phyloP scores from a whole-genome alignment of 768 basidiomycete species.

The Tephrocybe sp. region DNA sequence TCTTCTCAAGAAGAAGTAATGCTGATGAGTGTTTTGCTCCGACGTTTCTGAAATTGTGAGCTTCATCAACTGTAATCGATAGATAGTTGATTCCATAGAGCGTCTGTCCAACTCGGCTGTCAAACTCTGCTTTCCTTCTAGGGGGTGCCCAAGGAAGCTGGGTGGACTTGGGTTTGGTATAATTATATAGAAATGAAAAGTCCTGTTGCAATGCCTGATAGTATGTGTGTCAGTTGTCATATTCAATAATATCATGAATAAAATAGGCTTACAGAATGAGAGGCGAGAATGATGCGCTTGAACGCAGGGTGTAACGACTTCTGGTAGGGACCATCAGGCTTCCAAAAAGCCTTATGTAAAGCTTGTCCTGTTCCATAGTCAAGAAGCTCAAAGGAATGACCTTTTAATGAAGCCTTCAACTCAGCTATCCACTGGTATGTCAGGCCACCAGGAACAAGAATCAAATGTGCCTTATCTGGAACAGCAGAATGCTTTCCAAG shows the following conservation, averaged over 20 bases:
- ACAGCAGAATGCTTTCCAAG: background rate
- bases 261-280: constrained; percentile 14
- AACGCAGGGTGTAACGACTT: constrained; percentile 3
- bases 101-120: constrained; percentile 1
- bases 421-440: constrained; percentile 8
- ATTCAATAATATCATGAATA: background rate
- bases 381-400: constrained; percentile 9
- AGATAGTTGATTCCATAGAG: constrained; percentile 19
- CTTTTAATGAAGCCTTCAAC: constrained; percentile 8
- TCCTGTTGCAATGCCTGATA: background rate
- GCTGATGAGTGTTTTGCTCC: constrained; percentile 17
- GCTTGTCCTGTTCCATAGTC: background rate
- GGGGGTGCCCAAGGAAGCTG: background rate
- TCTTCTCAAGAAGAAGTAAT: constrained; percentile 11
- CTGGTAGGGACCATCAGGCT: background rate
- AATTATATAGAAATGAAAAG: background rate
- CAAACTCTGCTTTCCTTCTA: background rate
- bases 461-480: constrained; percentile 1
- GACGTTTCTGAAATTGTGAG: constrained; percentile 21
- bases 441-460: constrained; percentile 9
- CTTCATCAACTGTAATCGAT: constrained; percentile 22
- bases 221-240: background rate
- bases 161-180: background rate
- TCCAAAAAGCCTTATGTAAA: constrained; percentile 6
- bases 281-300: constrained; percentile 7